Conservation (phyloP, 768 basidiomycete species). For the Filobasidium wieringae region DNA sequence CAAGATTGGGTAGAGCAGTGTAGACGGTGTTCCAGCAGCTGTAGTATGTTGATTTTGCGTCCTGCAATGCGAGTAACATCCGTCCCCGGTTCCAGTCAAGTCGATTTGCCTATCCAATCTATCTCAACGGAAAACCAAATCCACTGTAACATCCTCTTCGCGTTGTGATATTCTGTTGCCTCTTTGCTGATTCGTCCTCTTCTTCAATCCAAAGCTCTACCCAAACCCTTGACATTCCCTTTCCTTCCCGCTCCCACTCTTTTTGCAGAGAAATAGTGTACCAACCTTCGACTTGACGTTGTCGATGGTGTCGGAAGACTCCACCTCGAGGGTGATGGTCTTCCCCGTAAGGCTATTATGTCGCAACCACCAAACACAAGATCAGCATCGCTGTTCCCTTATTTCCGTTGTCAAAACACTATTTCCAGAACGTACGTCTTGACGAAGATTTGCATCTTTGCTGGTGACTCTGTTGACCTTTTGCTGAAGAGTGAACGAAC, state of each 20-base stretch:
- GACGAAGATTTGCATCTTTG: conserved; percentile 19
- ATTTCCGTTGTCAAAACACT: too few species aligned
- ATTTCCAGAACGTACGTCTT: conserved; percentile 16
- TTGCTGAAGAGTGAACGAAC: background rate
- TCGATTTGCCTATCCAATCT: too few species aligned
- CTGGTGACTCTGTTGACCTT: background rate
- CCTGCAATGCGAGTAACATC: too few species aligned
- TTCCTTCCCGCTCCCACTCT: background rate
- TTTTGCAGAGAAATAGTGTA: background rate
- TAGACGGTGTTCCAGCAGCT: too few species aligned
- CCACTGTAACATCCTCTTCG: too few species aligned
- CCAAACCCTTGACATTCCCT: background rate
- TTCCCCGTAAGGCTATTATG: conserved; percentile 50
- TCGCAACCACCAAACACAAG: background rate
- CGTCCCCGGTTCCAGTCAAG: too few species aligned
- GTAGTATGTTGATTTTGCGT: too few species aligned
- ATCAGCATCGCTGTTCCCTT: background rate
- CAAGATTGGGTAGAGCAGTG: too few species aligned
- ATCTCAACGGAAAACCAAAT: too few species aligned
- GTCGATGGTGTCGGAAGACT: conserved; percentile 45
- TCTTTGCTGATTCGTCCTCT: background rate
- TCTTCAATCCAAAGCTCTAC: background rate
- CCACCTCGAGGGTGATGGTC: conserved; percentile 54
- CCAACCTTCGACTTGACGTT: conserved; percentile 41
- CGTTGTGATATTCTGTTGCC: too few species aligned